These are phyloP conservation scores for Colletotrichum tanaceti DNA, from an alignment of 2,329 filamentous ascomycete species.

Conservation along the genomic window DNA sequence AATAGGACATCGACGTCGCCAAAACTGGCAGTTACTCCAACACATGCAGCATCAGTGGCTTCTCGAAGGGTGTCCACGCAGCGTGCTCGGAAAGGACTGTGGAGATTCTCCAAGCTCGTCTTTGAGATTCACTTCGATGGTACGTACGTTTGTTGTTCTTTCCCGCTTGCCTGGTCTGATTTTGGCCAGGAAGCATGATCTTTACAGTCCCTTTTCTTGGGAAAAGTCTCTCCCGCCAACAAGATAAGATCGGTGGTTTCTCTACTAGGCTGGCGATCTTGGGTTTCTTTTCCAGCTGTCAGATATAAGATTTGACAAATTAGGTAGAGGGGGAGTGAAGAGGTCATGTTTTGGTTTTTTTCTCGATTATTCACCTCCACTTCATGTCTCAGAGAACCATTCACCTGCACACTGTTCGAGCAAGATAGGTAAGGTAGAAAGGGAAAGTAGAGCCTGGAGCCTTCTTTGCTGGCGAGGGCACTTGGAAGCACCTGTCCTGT, in stretches of 20 bases:
- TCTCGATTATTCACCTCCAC: not conserved
- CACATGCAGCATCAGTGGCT: not conserved
- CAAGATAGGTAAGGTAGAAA: conserved; percentile 1
- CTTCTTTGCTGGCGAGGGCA: not conserved
- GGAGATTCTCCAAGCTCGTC: conserved; percentile 6
- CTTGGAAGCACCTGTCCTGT: too few relatives aligned
- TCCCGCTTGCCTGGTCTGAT: too few relatives aligned
- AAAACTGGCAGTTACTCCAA: not conserved
- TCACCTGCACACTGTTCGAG: not conserved
- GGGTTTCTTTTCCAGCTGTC: not conserved
- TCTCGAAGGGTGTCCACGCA: conserved; percentile 14
- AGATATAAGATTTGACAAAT: not conserved
- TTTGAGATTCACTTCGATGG: not conserved
- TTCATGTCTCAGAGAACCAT: not conserved
- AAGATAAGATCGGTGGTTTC: too few relatives aligned
- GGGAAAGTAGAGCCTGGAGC: not conserved
- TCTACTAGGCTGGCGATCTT: too few relatives aligned
- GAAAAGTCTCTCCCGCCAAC: not conserved
- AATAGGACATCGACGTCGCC: not conserved
- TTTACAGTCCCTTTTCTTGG: too few relatives aligned
- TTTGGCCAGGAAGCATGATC: not conserved
- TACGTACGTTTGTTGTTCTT: not conserved
- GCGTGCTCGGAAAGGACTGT: conserved; percentile 1
- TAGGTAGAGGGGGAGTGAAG: not conserved
- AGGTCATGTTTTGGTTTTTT: too few relatives aligned